A percentile compares a stretch with the other conserved stretches of the same genome.
These are phyloP conservation scores for Tricholoma hemisulphureum DNA, from an alignment of 768 basidiomycete species.

Conservation along the genomic window DNA sequence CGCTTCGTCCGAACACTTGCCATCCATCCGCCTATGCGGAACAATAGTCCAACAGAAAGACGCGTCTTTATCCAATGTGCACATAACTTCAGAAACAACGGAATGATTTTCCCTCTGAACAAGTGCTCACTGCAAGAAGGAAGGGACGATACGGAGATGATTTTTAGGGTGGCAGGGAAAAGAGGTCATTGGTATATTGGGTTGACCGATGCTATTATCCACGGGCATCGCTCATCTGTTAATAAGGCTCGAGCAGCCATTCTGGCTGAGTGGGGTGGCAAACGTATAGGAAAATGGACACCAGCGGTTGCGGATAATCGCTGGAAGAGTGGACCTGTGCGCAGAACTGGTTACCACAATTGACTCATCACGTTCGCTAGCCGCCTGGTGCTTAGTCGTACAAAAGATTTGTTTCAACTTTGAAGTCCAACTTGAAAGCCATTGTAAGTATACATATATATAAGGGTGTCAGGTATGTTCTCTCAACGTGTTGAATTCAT, in stretches of 20 bases:
- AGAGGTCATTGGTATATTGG: constrained; percentile 36
- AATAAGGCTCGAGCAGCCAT: constrained; percentile 27
- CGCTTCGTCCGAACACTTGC: constrained; percentile 33
- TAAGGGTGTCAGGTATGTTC: no score
- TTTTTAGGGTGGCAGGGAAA: constrained; percentile 27
- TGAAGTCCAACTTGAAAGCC: no score
- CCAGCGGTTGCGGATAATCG: constrained; percentile 14
- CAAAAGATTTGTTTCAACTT: no score
- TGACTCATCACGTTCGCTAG: no score
- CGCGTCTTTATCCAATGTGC: constrained; percentile 32
- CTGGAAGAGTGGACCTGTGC: constrained; percentile 30
- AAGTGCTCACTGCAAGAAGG: constrained; percentile 29
- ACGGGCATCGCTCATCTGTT: constrained; percentile 18
- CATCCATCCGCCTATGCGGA: constrained; percentile 21
- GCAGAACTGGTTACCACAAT: constrained; percentile 4
- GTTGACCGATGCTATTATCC: constrained; percentile 24
- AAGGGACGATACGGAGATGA: constrained; percentile 32
- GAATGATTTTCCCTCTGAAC: constrained; percentile 24
- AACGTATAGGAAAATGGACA: constrained; percentile 11
- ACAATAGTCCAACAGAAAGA: constrained; percentile 12
- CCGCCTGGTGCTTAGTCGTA: no score
- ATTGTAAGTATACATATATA: no score
- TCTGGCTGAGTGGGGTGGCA: constrained; percentile 27
- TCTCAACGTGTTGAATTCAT: no score
- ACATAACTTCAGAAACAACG: constrained; percentile 27